A percentile compares a stretch with the other conserved stretches of the same genome.
These are phyloP conservation scores for Xylaria longipes DNA, from an alignment of 495 filamentous ascomycete species.

Conservation along the genomic window DNA sequence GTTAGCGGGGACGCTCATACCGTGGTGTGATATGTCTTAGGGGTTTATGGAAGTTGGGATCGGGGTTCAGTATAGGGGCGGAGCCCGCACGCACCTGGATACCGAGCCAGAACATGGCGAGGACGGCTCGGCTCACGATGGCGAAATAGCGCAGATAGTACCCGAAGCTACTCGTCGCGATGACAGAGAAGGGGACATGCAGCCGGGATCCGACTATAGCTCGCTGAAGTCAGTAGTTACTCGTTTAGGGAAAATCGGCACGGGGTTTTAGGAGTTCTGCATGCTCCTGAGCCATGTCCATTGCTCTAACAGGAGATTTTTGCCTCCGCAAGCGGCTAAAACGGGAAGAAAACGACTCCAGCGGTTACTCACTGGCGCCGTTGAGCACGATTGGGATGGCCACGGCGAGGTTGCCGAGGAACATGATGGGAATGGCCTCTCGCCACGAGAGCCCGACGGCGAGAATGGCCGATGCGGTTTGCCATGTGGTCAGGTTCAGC, in stretches of 20 bases:
- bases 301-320: too few relatives aligned
- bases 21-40: neutral
- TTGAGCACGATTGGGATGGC: slow-evolving; percentile 69
- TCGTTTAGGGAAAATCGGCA: too few relatives aligned
- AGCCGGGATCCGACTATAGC: slow-evolving; percentile 66
- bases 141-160: slow-evolving; percentile 73
- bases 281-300: too few relatives aligned
- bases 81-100: slow-evolving; percentile 47
- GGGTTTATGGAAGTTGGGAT: neutral
- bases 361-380: too few relatives aligned
- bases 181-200: slow-evolving; percentile 72
- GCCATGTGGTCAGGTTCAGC: slow-evolving; percentile 67
- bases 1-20: neutral
- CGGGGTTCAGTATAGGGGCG: neutral
- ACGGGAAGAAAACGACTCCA: too few relatives aligned
- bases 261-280: too few relatives aligned
- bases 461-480: slow-evolving; percentile 65
- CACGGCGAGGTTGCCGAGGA: slow-evolving; percentile 66
- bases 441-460: slow-evolving; percentile 68
- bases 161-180: slow-evolving; percentile 69
- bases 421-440: slow-evolving; percentile 66
- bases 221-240: too few relatives aligned
- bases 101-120: slow-evolving; percentile 76
- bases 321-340: too few relatives aligned
- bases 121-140: slow-evolving; percentile 69